phyloP scores from a whole-genome alignment of 1,284 basidiomycete species.

The Irpex sp. region DNA sequence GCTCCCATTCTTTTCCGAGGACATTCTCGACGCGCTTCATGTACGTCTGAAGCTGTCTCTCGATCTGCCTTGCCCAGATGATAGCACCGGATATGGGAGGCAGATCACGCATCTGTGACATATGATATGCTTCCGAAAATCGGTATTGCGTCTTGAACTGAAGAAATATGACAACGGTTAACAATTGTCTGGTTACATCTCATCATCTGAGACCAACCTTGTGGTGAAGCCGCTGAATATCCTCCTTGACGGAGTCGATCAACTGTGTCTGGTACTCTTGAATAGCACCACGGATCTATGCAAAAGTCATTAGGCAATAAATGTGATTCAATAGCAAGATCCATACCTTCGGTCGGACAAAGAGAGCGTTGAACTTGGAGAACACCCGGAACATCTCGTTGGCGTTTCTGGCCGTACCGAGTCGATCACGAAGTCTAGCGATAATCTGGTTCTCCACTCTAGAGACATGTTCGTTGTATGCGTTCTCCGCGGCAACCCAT shows the following conservation, averaged over 20 bases:
- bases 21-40: constrained; percentile 99
- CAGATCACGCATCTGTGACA: constrained; percentile 96
- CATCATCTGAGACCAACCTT: constrained; percentile 46
- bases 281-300: constrained; percentile 89
- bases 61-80: constrained; percentile 98
- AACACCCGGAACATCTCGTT: constrained; percentile 99
- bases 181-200: background rate
- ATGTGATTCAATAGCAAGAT: background rate
- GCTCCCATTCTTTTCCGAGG: constrained; percentile 96
- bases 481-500: constrained; percentile 94
- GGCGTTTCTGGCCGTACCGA: constrained; percentile 95
- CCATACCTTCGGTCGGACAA: constrained; percentile 91
- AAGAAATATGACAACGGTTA: background rate
- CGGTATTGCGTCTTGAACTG: constrained; percentile 93
- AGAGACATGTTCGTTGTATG: constrained; percentile 96
- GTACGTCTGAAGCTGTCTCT: constrained; percentile 91
- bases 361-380: constrained; percentile 96
- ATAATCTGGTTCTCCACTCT: constrained; percentile 99
- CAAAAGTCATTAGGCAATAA: background rate
- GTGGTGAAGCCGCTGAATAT: constrained; percentile 92
- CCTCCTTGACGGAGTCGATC: constrained; percentile 96
- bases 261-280: constrained; percentile 99
- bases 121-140: constrained; percentile 93
- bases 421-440: constrained; percentile 82
- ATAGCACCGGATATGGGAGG: constrained; percentile 97